Base-by-base conservation (phyloP, 306 rosid genomes). In the Quillaja saponaria region DNA sequence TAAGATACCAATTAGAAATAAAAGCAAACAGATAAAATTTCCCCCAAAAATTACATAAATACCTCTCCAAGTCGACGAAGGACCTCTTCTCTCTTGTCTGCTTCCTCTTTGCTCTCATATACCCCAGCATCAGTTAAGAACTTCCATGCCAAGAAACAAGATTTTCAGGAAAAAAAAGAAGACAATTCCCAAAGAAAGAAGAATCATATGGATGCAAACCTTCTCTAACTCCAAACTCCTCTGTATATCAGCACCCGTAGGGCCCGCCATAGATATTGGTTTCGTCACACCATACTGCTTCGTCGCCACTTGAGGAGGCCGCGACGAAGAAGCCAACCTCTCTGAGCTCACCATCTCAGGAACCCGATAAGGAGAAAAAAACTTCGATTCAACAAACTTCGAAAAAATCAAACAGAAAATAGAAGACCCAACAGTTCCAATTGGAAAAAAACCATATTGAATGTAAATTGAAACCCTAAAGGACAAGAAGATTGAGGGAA, bases 261-360 rank as follows among this genome's bases (percentile, higher is more conserved):
- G 95, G 10, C 86, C 90, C 31, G 95, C 83, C 69, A 13, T 58
- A 16, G 95, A 84, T 58, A 86, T 74, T 2, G 97, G 82, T 62
- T 82, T 77, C 0, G 97, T 86, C 42, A 86, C 91, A 6, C 91
- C 97, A 6, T 55, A 66, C 55, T 79, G 82, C 63, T 76, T 84
- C 13, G 58, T 21, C 39, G 52, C 64, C 37, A 31, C 57, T 38
- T 65, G 71, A 15, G 66, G 50, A 21, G 76, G 71, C 59, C 63
- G 18, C 49, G 67, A 51, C 44, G 84, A 35, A 34, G 51, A 21
- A 19, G 63, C 72, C 78, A 74, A 25, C 53, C 80, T 72, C 67
- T 84, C 91, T 5, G 83, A 61, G 21, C 77, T 72, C 61, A 76
- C 89, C 96, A 82, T 77, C 80, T 20, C 78, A 69, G 20, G 10